Evolutionary conservation across 139 green algal species (phyloP), one percentile per base, ranked within the genome.

Genomic region (Chlamydomonas sphaeroides): DNA sequence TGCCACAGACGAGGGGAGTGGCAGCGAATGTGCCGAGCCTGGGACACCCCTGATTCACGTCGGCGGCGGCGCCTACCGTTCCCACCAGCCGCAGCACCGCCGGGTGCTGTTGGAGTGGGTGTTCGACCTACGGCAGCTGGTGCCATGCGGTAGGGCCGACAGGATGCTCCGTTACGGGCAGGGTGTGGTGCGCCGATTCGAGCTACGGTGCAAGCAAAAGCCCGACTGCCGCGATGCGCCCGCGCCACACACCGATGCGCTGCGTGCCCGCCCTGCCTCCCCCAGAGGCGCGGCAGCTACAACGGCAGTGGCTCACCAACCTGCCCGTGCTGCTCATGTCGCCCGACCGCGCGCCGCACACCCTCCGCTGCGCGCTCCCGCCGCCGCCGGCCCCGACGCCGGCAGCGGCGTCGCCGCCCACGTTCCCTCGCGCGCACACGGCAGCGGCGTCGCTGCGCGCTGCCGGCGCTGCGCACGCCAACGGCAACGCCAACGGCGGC

Each of bases 31-130:
- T n/a, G n/a, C n/a, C n/a, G n/a, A n/a, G n/a, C n/a, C n/a, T 51
- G 45, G 10, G 45, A 10, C 14, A 51, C 45, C 10, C 10, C 45
- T 14, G 45, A 51, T 21, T 51, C 10, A 51, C 45, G 10, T 51
- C 10, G 21, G 14, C 63, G 33, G 35, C 63, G 14, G 33, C 63
- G 33, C 3, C 17, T 28, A 7, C 33, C 21, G 66, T 38, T 20
- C 6, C 5, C 7, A 65, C 3, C 28, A 36, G 59, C 4, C 3
- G 28, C 28, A 15, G 21, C 21, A 18, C 26, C 7, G 5, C 3
- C 45, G 65, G 33, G 33, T 84, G 77, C 42, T 84, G 45, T 0
- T 67, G 48, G 77, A 84, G 77, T 48, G 42, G 3, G 77, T 76
- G 33, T 84, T 84, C 38, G 25, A 68, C 17, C 35, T 84, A 25